Evolutionary conservation across 768 basidiomycete genomes (phyloP).

Genomic region (Agaricus blazei): DNA sequence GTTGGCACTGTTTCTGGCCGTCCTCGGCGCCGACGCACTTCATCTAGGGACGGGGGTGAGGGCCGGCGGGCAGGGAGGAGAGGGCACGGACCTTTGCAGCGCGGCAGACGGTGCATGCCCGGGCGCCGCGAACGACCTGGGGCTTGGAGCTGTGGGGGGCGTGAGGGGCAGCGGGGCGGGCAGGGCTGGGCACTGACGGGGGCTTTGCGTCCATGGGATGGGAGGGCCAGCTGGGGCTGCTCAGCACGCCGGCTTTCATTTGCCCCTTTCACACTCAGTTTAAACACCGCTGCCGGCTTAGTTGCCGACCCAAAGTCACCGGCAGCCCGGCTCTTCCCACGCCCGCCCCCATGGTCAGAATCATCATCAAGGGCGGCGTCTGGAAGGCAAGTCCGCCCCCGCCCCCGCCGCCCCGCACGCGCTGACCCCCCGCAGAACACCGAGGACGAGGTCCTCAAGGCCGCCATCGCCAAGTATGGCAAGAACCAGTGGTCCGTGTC

Average conservation of each 20-base stretch:
- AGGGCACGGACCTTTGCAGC: constrained; percentile 60
- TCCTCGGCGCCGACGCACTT: constrained; percentile 90
- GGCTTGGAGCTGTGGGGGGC: constrained; percentile 31
- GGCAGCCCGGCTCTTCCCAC: constrained; percentile 6
- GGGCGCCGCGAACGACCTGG: constrained; percentile 48
- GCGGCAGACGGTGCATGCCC: constrained; percentile 82
- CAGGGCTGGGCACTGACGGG: constrained; percentile 20
- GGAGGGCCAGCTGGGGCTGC: too few relatives aligned
- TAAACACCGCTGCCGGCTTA: constrained; percentile 15
- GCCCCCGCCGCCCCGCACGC: too few relatives aligned
- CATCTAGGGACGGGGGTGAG: constrained; percentile 51
- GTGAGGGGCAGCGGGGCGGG: neutral
- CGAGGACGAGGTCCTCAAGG: constrained; percentile 98
- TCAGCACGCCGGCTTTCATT: constrained; percentile 11
- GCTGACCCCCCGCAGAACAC: constrained; percentile 56
- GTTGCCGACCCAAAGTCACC: constrained; percentile 19
- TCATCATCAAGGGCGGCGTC: constrained; percentile 90
- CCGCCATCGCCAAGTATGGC: constrained; percentile 96
- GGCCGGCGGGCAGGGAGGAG: constrained; percentile 13
- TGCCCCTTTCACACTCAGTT: constrained; percentile 12
- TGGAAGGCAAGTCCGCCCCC: constrained; percentile 58
- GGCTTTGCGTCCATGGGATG: constrained; percentile 15
- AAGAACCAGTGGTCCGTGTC: constrained; percentile 83
- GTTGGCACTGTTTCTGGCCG: constrained; percentile 74
- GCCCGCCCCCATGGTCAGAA: constrained; percentile 64